Evolutionary conservation across 2,329 filamentous ascomycete genomes (phyloP).

Genomic region (Trichoderma simmonsii): DNA sequence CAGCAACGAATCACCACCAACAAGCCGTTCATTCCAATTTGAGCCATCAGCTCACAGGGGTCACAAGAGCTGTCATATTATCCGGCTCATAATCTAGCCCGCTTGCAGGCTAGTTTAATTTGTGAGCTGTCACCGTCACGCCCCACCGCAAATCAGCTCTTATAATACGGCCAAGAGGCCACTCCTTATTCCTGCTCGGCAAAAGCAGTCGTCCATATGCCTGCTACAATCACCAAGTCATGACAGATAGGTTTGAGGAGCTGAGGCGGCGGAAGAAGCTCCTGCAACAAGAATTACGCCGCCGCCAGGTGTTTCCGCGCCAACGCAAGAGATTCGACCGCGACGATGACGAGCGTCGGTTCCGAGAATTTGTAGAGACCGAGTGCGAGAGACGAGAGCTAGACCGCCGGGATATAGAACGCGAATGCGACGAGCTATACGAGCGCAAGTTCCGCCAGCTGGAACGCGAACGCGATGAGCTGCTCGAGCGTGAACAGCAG

Average conservation of each 20-base stretch:
- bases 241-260: conserved; percentile 1
- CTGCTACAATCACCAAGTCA: neutral
- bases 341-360: neutral
- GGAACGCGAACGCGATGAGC: conserved; percentile 1
- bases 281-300: neutral
- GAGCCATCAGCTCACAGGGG: neutral
- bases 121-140: conserved; percentile 5
- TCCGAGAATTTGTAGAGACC: neutral
- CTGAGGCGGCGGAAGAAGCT: neutral
- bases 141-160: neutral
- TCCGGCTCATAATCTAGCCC: neutral
- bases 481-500: neutral
- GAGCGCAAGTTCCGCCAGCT: neutral
- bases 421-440: neutral
- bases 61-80: conserved; percentile 3
- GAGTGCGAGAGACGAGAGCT: neutral
- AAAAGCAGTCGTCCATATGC: neutral
- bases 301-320: neutral
- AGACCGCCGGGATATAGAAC: neutral
- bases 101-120: neutral
- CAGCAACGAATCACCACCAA: neutral
- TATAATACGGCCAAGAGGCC: neutral
- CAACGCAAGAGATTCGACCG: neutral
- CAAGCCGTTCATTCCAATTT: neutral
- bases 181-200: neutral